Conservation (phyloP, 495 filamentous ascomycete species). For the Lophiotrema nucula region DNA sequence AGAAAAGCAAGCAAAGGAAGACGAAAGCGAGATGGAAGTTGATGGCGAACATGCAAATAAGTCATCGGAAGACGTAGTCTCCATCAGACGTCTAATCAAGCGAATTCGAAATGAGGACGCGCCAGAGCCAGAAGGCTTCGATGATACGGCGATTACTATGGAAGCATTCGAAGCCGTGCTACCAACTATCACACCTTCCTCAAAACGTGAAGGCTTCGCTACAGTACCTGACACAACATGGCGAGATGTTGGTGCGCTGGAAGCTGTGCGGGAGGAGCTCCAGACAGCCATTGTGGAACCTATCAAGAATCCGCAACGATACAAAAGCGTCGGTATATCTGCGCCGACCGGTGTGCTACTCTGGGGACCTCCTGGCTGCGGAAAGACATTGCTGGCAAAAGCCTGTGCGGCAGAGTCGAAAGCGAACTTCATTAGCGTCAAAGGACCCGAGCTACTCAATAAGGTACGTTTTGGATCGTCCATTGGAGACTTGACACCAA, state of each 20-base stretch:
- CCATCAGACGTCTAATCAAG: constrained; percentile 54
- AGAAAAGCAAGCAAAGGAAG: constrained; percentile 35
- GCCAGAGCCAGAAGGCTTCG: constrained; percentile 44
- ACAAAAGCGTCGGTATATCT: constrained; percentile 76
- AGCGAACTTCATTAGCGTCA: constrained; percentile 97
- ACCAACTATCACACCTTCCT: constrained; percentile 84
- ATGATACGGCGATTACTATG: constrained; percentile 51
- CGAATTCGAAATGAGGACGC: constrained; percentile 48
- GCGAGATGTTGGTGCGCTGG: constrained; percentile 85
- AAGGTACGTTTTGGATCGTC: constrained; percentile 59
- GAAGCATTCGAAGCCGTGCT: constrained; percentile 75
- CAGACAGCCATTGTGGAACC: constrained; percentile 88
- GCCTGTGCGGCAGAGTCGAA: constrained; percentile 92
- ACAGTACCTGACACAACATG: constrained; percentile 97
- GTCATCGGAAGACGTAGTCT: constrained; percentile 25
- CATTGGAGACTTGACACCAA: too few relatives aligned
- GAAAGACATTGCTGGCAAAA: constrained; percentile 94
- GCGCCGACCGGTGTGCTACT: constrained; percentile 89
- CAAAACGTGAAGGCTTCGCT: constrained; percentile 93
- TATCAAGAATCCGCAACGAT: constrained; percentile 80
- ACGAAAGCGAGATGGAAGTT: constrained; percentile 34
- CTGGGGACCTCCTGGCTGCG: constrained; percentile 96
- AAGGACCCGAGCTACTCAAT: constrained; percentile 89
- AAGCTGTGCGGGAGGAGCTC: constrained; percentile 75
- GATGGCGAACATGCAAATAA: constrained; percentile 3